Base-by-base conservation (phyloP, 345 rosid species). In the Arabidopsis arenosa region DNA sequence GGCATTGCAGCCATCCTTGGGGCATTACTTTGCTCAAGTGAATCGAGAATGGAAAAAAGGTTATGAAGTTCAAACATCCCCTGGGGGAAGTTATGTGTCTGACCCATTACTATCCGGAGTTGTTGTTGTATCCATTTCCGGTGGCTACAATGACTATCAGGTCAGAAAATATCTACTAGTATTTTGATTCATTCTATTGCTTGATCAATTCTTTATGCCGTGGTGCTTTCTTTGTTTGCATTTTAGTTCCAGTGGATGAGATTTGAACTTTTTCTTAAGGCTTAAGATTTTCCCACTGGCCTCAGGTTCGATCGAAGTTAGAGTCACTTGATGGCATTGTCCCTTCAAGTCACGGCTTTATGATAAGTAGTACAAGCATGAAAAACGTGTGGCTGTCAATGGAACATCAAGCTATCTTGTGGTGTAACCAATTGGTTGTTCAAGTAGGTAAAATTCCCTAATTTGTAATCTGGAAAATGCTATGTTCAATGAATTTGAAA, bases 351-450 rank as follows among this genome's bases (percentile, higher is more conserved):
- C 92, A 92, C 62, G 99, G 99, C 66, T 91, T 95, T 83, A 85
- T 86, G 87, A 83, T 95, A 70, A 88, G 93, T 75, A 92, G 96
- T 84, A 88, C 96, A 26, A 86, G 93, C 75, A 85, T 89, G 93
- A 92, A 84, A 84, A 95, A 92, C 79, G 99, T 92, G 41, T 95
- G 98, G 98, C 74, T 95, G 63, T 95, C 99, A 21, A 90, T 95
- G 99, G 99, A 95, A 81, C 99, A 95, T 82, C 99, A 92, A 78
- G 93, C 96, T 78, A 95, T 95, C 66, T 68, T 95, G 69, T 95
- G 99, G 99, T 95, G 99, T 80, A 92, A 95, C 82, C 98, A 95
- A 82, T 70, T 95, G 59, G 99, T 90, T 85, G 90, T 92, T 72
- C 99, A 92, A 84, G 99, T 92, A 70, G 85, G 97, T 82, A 48